Conservation (phyloP, 257 asterid species). For the Cinchona pubescens region DNA sequence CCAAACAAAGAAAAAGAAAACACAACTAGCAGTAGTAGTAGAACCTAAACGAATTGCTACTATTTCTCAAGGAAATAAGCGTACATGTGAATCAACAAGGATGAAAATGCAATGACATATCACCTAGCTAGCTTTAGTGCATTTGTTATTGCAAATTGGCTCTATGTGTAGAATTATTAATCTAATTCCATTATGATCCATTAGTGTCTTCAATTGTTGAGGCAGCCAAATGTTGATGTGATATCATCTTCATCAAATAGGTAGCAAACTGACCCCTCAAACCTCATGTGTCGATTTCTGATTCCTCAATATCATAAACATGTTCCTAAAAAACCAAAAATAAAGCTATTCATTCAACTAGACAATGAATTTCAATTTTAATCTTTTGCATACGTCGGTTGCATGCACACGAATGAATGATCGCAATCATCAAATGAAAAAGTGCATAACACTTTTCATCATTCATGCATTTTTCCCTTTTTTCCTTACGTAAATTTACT, state of each 20-base stretch:
- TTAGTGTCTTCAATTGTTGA: constrained; percentile 33
- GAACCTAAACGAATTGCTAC: neutral
- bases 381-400: neutral
- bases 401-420: constrained; percentile 36
- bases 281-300: constrained; percentile 19
- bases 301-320: constrained; percentile 15
- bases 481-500: neutral
- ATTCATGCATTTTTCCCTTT: constrained; percentile 21
- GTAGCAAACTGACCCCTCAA: constrained; percentile 26
- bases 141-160: neutral
- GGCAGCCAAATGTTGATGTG: constrained; percentile 32
- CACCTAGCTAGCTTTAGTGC: constrained; percentile 4
- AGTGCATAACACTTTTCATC: constrained; percentile 25
- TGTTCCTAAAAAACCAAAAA: constrained; percentile 29
- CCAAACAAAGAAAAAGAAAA: neutral
- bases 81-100: neutral
- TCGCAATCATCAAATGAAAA: constrained; percentile 28
- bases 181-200: constrained; percentile 17
- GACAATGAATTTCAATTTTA: constrained; percentile 1
- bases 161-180: neutral
- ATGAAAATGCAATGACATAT: constrained; percentile 6
- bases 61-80: constrained; percentile 2
- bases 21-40: neutral
- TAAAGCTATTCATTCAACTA: neutral
- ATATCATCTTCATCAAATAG: constrained; percentile 28